These are phyloP conservation scores for Areca catechu DNA, from an alignment of 176 grass and related monocot genomes.

Conservation along the genomic window DNA sequence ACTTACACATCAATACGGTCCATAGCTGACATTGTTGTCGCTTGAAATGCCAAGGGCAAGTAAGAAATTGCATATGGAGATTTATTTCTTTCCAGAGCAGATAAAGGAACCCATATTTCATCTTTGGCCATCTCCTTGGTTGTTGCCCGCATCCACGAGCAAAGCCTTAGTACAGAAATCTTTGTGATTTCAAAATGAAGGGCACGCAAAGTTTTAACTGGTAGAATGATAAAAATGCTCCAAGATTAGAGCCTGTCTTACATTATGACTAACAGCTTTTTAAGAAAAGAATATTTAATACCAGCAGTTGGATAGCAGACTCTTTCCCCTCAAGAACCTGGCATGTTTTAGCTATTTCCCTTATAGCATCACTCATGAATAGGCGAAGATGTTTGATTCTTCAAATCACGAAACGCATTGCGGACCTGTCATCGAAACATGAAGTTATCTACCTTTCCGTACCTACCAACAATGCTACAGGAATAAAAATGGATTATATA, in stretches of 20 bases:
- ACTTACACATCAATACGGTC: slow-evolving; percentile 79
- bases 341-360: slow-evolving; percentile 84
- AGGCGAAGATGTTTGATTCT: slow-evolving; percentile 74
- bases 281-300: slow-evolving; percentile 29
- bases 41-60: slow-evolving; percentile 80
- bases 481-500: no score
- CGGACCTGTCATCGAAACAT: slow-evolving; percentile 61
- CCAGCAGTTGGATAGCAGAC: slow-evolving; percentile 69
- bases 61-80: slow-evolving; percentile 91
- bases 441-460: not conserved
- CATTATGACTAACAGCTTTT: not conserved
- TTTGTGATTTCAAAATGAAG: slow-evolving; percentile 93
- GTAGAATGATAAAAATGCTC: slow-evolving; percentile 13
- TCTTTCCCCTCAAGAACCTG: slow-evolving; percentile 86
- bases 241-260: no score
- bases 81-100: slow-evolving; percentile 83
- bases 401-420: slow-evolving; percentile 86
- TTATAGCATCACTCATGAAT: slow-evolving; percentile 78
- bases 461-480: no score
- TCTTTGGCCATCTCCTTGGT: slow-evolving; percentile 81
- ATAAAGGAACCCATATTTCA: slow-evolving; percentile 81
- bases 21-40: slow-evolving; percentile 81
- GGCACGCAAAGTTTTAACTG: slow-evolving; percentile 69
- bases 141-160: slow-evolving; percentile 76
- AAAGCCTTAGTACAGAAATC: slow-evolving; percentile 81